Conservation (phyloP, 2,329 filamentous ascomycete genomes). For the Domatiomyces globalis region DNA sequence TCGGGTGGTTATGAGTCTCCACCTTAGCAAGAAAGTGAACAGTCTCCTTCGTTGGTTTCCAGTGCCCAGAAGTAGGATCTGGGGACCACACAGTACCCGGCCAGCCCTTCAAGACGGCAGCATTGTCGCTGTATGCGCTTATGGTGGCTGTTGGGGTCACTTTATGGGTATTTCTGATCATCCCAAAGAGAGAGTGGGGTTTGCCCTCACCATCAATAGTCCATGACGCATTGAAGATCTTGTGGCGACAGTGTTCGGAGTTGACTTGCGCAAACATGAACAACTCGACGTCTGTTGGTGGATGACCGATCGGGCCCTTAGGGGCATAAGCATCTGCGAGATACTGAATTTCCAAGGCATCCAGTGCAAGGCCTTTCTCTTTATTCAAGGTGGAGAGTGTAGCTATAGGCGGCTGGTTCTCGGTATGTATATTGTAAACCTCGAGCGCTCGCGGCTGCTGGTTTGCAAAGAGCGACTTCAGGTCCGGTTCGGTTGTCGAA, state of each 20-base stretch:
- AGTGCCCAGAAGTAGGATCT: slow-evolving; percentile 70
- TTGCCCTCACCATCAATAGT: slow-evolving; percentile 77
- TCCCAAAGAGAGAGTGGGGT: slow-evolving; percentile 71
- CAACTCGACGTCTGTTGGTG: slow-evolving; percentile 80
- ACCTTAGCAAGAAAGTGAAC: slow-evolving; percentile 87
- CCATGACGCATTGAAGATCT: slow-evolving; percentile 96
- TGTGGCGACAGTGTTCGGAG: slow-evolving; percentile 79
- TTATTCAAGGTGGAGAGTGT: slow-evolving; percentile 73
- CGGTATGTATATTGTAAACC: slow-evolving; percentile 59
- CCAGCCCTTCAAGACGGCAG: slow-evolving; percentile 71
- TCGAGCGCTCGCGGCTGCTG: slow-evolving; percentile 50
- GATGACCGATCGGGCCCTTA: slow-evolving; percentile 41
- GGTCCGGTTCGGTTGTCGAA: slow-evolving; percentile 49
- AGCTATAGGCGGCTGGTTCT: slow-evolving; percentile 50
- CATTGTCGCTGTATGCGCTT: slow-evolving; percentile 94
- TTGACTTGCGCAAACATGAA: slow-evolving; percentile 99
- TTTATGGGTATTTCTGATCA: slow-evolving; percentile 91
- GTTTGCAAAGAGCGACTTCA: slow-evolving; percentile 67
- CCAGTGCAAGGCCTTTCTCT: slow-evolving; percentile 69
- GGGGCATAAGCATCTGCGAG: slow-evolving; percentile 69
- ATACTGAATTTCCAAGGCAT: slow-evolving; percentile 82
- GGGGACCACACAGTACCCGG: slow-evolving; percentile 72
- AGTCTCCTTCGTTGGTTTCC: slow-evolving; percentile 72
- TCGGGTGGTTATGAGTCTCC: slow-evolving; percentile 96
- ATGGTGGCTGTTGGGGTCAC: slow-evolving; percentile 66